Base-by-base conservation (phyloP, 2,329 filamentous ascomycete genomes). In the Nakataea oryzae region DNA sequence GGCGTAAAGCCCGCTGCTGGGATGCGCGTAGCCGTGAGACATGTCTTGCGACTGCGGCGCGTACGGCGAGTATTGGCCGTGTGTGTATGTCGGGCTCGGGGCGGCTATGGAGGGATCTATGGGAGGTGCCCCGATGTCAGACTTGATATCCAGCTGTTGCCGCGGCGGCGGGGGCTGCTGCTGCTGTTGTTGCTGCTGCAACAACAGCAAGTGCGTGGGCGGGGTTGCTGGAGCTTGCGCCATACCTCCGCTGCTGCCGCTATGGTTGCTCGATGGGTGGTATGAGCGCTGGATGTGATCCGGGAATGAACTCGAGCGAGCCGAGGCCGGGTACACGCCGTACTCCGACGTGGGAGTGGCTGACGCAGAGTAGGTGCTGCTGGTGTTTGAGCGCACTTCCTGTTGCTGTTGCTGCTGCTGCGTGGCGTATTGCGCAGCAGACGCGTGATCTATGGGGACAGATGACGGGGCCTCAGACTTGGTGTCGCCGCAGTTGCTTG, bases 31-130 rank as follows among this genome's bases (percentile, higher is more conserved):
- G 70, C 83, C 84, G 70, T 96, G 90, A 70, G 87, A 81, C 89
- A 96, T 95, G 69, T 96, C 90, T 81, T 92, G 88, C 67, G 86
- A 87, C 67, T 87, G 87, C 63, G 89, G 86, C 63, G 86, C 86
- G 77, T 97, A 97, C 47, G 93, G 91, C 69, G 92, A 93, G 76
- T 96, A 96, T 74, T 89, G 87, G 65, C 82, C 79, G 70, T 91
- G 89, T 69, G 90, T 85, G 41, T 67, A 97, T 70, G 91, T 93
- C 64, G 93, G 93, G 82, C 91, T 96, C 73, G 91, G 90, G 71
- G 90, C 88, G 76, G 92, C 90, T 75, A 97, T 96, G 76, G 92
- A 96, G 73, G 93, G 92, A 96, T 97, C 93, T 97, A 96, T 93
- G 88, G 91, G 91, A 82, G 96, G 86, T 87, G 91, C 88, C 86